A percentile compares a stretch with the other conserved stretches of the same genome.
Evolutionary conservation across 345 rosid genomes (phyloP).

Genomic region (Hevea brasiliensis): DNA sequence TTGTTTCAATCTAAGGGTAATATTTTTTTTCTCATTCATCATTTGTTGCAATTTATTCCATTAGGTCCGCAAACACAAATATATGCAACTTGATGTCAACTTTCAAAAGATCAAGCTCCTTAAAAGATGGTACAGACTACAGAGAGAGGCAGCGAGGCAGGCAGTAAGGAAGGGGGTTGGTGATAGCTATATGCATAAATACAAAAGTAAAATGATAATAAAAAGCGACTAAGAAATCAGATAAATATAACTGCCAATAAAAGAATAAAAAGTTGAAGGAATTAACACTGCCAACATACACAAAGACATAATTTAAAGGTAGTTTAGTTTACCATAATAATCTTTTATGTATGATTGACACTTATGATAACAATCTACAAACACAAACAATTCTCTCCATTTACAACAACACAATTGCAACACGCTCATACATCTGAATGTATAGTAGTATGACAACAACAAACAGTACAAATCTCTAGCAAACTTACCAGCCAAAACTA

Average conservation of each 20-base stretch:
- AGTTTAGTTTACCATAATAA: neutral
- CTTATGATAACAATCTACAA: conserved; percentile 3
- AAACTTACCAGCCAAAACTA: conserved; percentile 12
- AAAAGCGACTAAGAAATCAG: neutral
- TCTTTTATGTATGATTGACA: neutral
- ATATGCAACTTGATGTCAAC: too few species aligned
- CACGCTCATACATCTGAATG: conserved; percentile 2
- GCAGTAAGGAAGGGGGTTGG: too few species aligned
- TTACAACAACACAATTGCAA: conserved; percentile 20
- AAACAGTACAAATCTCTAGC: conserved; percentile 13
- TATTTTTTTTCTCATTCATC: too few species aligned
- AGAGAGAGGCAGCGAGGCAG: too few species aligned
- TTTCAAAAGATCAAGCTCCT: too few species aligned
- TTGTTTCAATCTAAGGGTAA: too few species aligned
- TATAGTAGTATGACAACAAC: conserved; percentile 8
- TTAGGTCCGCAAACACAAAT: too few species aligned
- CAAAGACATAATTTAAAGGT: neutral
- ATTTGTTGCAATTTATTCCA: too few species aligned
- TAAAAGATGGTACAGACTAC: too few species aligned
- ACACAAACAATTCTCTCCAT: conserved; percentile 19
- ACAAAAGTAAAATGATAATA: too few species aligned
- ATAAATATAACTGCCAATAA: neutral
- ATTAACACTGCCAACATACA: neutral
- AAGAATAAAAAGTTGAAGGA: neutral
- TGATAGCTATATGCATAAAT: too few species aligned